Conservation (phyloP, 305 asterid species). For the Fraxinus platypoda region DNA sequence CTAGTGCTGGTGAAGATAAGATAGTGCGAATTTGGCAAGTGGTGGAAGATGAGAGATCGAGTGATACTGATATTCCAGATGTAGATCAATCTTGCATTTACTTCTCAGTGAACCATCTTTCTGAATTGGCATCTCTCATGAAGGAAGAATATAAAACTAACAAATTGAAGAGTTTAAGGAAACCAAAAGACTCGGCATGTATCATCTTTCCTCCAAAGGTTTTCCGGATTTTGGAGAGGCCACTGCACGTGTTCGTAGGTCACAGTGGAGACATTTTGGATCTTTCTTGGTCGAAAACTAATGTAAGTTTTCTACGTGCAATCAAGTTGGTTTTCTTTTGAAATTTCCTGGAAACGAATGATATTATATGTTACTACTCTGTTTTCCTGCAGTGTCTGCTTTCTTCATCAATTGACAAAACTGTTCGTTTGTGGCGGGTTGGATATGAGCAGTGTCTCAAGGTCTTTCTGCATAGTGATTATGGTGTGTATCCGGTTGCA, state of each 20-base stretch:
- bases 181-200: conserved; percentile 78
- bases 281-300: conserved; percentile 82
- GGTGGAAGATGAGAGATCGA: conserved; percentile 72
- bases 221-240: conserved; percentile 72
- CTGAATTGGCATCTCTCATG: conserved; percentile 60
- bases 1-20: conserved; percentile 91
- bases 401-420: conserved; percentile 87
- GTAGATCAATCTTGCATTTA: conserved; percentile 80
- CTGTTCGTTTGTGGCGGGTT: conserved; percentile 92
- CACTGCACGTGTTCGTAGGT: conserved; percentile 73
- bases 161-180: conserved; percentile 42
- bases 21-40: conserved; percentile 82
- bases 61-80: conserved; percentile 56
- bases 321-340: not conserved
- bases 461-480: conserved; percentile 80
- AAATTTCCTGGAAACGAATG: not conserved
- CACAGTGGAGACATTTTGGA: conserved; percentile 77
- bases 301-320: conserved; percentile 45
- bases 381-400: conserved; percentile 66
- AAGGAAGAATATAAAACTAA: conserved; percentile 50
- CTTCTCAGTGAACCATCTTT: conserved; percentile 72
- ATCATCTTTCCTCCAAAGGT: conserved; percentile 79
- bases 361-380: not conserved
- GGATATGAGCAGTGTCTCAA: conserved; percentile 75
- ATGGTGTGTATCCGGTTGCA: conserved; percentile 44